Evolutionary conservation across 2,329 filamentous ascomycete genomes (phyloP), one percentile per base, ranked within the genome.

Genomic region (Monilinia laxa): DNA sequence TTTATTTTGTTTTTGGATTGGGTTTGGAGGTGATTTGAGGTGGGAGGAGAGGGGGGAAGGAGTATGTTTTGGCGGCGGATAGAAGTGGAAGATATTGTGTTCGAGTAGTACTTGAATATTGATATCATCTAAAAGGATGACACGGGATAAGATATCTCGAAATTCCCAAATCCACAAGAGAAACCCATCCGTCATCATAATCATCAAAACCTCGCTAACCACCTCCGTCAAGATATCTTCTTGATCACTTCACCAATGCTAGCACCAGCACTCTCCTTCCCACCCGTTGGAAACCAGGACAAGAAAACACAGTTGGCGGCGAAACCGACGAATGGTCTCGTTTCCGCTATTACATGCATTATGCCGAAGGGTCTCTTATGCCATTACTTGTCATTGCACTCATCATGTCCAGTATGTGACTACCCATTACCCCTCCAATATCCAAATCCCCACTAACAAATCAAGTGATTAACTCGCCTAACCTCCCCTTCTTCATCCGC

Each of bases 301-400:
- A 82, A 74, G 84, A 88, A 75, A 81, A 81, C 63, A 80, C 83
- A 72, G 70, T 86, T 14, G 83, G 84, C 20, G 85, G 86, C 31
- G 85, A 89, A 80, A 87, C 85, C 40, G 83, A 87, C 74, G 81
- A 80, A 68, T 87, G 82, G 81, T 76, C 86, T 76, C 81, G 85
- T 60, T 87, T 83, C 76, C 81, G 83, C 74, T 91, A 92, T 76
- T 87, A 86, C 71, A 85, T 97, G 82, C 90, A 97, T 76, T 97
- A 93, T 77, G 83, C 86, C 6, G 94, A 97, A 79, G 94, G 93
- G 14, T 91, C 86, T 68, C 79, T 97, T 69, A 95, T 96, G 89
- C 84, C 87, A 0, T 80, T 87, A 58, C 77, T 95, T 69, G 78
- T 93, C 0, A 78, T 91, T 69, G 79, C 82, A 18, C 75, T 95